Evolutionary conservation across 1,139 yeast genomes (phyloP).

Genomic region (Debaryomyces singareniensis): DNA sequence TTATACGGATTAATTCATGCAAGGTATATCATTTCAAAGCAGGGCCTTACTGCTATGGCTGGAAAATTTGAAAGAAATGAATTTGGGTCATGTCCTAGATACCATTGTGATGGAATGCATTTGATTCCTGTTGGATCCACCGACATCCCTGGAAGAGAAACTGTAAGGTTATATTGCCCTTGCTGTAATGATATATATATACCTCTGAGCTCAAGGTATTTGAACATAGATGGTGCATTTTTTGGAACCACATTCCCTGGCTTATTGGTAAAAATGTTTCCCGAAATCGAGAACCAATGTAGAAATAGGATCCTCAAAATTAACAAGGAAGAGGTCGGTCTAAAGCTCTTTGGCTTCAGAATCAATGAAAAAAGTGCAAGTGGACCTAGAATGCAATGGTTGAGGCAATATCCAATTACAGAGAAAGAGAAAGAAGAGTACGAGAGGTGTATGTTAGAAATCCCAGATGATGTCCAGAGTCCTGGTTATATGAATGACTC

Average conservation of each 20-base stretch:
- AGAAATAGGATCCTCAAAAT: constrained; percentile 46
- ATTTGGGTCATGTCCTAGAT: constrained; percentile 91
- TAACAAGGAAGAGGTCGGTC: constrained; percentile 50
- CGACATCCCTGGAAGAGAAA: constrained; percentile 86
- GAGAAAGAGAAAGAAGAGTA: constrained; percentile 54
- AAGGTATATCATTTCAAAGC: constrained; percentile 80
- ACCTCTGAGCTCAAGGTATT: constrained; percentile 78
- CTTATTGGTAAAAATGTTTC: constrained; percentile 79
- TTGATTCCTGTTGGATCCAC: constrained; percentile 88
- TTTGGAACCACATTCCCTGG: constrained; percentile 97
- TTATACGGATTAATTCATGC: constrained; percentile 94
- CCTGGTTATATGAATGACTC: constrained; percentile 15
- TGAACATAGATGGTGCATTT: constrained; percentile 91
- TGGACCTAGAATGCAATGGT: constrained; percentile 96
- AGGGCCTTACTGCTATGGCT: constrained; percentile 93
- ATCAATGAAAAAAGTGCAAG: constrained; percentile 67
- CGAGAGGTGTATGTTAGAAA: constrained; percentile 53
- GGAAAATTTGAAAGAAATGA: constrained; percentile 84
- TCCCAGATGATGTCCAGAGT: constrained; percentile 38
- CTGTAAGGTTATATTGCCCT: constrained; percentile 90
- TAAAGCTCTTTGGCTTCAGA: constrained; percentile 83
- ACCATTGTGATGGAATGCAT: constrained; percentile 86
- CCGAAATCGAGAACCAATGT: constrained; percentile 61
- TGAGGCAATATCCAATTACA: constrained; percentile 66
- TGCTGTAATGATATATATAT: constrained; percentile 87